Conservation (phyloP, 2,329 filamentous ascomycete genomes). For the Aspergillus cejpii region DNA sequence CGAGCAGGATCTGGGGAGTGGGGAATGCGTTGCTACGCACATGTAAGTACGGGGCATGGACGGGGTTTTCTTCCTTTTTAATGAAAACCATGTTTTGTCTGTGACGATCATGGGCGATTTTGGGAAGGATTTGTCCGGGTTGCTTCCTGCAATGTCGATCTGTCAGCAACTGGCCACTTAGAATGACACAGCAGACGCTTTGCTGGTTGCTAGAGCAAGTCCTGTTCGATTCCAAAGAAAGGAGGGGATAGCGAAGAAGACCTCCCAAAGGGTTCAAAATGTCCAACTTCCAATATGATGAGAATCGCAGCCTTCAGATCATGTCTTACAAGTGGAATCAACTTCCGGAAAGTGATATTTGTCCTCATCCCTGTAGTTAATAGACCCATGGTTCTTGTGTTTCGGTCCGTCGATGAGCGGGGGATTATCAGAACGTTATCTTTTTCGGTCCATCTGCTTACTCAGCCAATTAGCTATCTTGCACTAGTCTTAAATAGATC, state of each 20-base stretch:
- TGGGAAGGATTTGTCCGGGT: conserved; percentile 8
- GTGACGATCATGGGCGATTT: conserved; percentile 7
- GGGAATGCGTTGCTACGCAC: background rate
- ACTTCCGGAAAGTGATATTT: too few relatives aligned
- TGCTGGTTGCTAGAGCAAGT: background rate
- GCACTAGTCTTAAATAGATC: background rate
- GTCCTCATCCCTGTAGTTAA: background rate
- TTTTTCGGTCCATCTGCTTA: background rate
- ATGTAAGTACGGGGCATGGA: too few relatives aligned
- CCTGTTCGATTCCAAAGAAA: too few relatives aligned
- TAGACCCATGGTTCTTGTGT: conserved; percentile 11
- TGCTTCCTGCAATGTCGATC: conserved; percentile 12
- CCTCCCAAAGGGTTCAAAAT: too few relatives aligned
- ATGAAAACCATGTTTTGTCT: background rate
- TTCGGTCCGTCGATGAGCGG: conserved; percentile 5
- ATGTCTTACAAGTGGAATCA: too few relatives aligned
- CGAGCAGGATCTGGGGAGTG: background rate
- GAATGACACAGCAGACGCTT: background rate
- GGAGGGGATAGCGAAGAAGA: too few relatives aligned
- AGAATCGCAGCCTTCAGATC: too few relatives aligned
- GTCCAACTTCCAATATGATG: too few relatives aligned
- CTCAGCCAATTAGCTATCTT: background rate
- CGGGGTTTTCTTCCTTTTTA: conserved; percentile 3
- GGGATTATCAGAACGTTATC: background rate
- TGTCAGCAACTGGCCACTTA: conserved; percentile 5